phyloP scores from a whole-genome alignment of 768 basidiomycete species.

The Xerocomellus chrysenteron region DNA sequence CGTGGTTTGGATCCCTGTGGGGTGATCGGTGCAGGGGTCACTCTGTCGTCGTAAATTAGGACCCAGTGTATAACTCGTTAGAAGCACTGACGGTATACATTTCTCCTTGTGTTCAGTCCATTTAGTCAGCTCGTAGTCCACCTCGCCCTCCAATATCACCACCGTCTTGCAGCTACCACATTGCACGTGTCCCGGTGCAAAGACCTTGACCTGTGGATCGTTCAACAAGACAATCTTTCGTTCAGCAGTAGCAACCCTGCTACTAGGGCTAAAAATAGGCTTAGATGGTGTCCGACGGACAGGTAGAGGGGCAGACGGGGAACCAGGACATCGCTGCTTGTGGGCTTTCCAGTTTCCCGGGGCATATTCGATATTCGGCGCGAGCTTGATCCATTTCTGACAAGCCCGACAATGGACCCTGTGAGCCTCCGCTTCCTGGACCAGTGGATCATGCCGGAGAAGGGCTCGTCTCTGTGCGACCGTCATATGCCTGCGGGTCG shows the following conservation, averaged over 20 bases:
- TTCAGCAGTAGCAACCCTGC: conserved; percentile 60
- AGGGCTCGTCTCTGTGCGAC: conserved; percentile 49
- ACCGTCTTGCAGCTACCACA: conserved; percentile 52
- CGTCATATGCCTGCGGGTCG: conserved; percentile 9
- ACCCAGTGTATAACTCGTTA: not conserved
- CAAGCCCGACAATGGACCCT: conserved; percentile 61
- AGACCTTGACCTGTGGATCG: conserved; percentile 57
- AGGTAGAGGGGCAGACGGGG: conserved; percentile 34
- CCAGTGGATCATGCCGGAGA: conserved; percentile 54
- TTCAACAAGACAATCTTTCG: conserved; percentile 63
- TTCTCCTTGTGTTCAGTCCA: conserved; percentile 64
- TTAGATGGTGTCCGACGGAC: conserved; percentile 17
- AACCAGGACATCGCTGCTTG: conserved; percentile 44
- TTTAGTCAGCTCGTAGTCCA: conserved; percentile 57
- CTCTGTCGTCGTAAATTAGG: conserved; percentile 16
- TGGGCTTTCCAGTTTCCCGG: conserved; percentile 57
- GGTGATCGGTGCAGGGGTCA: conserved; percentile 19
- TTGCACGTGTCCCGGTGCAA: conserved; percentile 43
- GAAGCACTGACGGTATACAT: conserved; percentile 42
- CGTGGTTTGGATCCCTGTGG: conserved; percentile 15
- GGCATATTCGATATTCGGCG: conserved; percentile 39
- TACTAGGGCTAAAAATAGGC: conserved; percentile 45
- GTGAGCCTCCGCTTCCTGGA: conserved; percentile 48
- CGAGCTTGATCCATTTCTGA: conserved; percentile 60
- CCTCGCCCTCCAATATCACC: conserved; percentile 46